These are phyloP conservation scores for Xylaria sp. DNA, from an alignment of 2,329 filamentous ascomycete genomes.

Conservation along the genomic window DNA sequence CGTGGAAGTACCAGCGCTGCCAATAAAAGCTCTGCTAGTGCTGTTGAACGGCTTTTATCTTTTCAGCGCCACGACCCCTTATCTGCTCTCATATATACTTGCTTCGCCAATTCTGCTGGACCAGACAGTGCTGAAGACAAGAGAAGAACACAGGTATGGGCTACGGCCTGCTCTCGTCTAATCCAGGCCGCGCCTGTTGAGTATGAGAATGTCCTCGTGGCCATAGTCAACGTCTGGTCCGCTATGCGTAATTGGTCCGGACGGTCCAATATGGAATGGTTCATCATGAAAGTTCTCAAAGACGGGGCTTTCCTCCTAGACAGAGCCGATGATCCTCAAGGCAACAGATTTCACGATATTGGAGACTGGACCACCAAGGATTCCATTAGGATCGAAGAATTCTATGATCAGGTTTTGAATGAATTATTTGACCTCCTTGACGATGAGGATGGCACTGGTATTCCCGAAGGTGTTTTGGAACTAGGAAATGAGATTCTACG, in stretches of 20 bases:
- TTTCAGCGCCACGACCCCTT: conserved; percentile 90
- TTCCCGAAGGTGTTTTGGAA: conserved; percentile 83
- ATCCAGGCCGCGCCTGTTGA: conserved; percentile 66
- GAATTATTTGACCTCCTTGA: conserved; percentile 86
- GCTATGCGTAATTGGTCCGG: conserved; percentile 88
- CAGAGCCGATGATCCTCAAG: conserved; percentile 78
- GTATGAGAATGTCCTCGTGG: conserved; percentile 70
- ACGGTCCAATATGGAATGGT: conserved; percentile 88
- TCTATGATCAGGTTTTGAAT: conserved; percentile 82
- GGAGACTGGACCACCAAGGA: conserved; percentile 78
- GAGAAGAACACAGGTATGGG: conserved; percentile 84
- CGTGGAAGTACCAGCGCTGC: conserved; percentile 54
- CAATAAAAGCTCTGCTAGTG: conserved; percentile 57
- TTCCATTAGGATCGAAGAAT: conserved; percentile 82
- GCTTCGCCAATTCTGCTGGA: conserved; percentile 85
- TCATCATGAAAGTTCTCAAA: conserved; percentile 92
- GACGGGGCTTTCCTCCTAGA: conserved; percentile 91
- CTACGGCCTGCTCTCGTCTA: conserved; percentile 81
- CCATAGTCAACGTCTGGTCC: conserved; percentile 87
- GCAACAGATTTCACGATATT: conserved; percentile 69
- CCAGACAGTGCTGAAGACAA: conserved; percentile 82
- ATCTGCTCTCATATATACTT: conserved; percentile 83
- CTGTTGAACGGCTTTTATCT: conserved; percentile 82
- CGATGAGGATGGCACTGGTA: conserved; percentile 81
- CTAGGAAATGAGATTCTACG: conserved; percentile 83